A percentile compares a stretch with the other conserved stretches of the same genome.
Evolutionary conservation across 352 stramenopile genomes (phyloP).

Genomic region (Nothophytophthora sp.): DNA sequence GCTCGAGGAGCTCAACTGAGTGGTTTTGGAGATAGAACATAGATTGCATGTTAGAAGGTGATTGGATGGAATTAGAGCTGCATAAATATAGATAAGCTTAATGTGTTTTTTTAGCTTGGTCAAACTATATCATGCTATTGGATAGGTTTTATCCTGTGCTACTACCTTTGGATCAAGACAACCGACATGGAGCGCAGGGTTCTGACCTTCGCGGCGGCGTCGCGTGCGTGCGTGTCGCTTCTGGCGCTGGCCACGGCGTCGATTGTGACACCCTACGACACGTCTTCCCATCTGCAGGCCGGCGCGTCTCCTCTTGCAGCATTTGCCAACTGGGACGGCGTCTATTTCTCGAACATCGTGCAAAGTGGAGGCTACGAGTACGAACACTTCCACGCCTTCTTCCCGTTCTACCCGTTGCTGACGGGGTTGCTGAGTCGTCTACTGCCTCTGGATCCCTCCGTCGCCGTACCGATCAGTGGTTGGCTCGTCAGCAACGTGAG

Average conservation of each 20-base stretch:
- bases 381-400: conserved; percentile 87
- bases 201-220: conserved; percentile 45
- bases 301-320: conserved; percentile 28
- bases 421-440: conserved; percentile 29
- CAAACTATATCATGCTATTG: neutral
- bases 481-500: conserved; percentile 76
- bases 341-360: conserved; percentile 82
- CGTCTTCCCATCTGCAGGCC: conserved; percentile 45
- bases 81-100: conserved; percentile 4
- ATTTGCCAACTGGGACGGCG: conserved; percentile 86
- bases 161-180: too few relatives aligned
- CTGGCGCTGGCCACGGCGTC: conserved; percentile 42
- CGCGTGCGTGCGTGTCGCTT: conserved; percentile 46
- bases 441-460: conserved; percentile 16
- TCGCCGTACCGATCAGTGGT: conserved; percentile 39
- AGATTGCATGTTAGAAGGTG: conserved; percentile 39
- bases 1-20: conserved; percentile 50
- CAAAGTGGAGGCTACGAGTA: conserved; percentile 78
- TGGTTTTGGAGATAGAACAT: conserved; percentile 28
- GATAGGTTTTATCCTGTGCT: neutral
- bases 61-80: conserved; percentile 15
- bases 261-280: conserved; percentile 71
- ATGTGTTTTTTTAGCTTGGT: neutral
- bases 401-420: conserved; percentile 75
- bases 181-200: conserved; percentile 31